Evolutionary conservation across 129 eudicot species (phyloP).

Genomic region (Chrysanthemum lavandulifolium): DNA sequence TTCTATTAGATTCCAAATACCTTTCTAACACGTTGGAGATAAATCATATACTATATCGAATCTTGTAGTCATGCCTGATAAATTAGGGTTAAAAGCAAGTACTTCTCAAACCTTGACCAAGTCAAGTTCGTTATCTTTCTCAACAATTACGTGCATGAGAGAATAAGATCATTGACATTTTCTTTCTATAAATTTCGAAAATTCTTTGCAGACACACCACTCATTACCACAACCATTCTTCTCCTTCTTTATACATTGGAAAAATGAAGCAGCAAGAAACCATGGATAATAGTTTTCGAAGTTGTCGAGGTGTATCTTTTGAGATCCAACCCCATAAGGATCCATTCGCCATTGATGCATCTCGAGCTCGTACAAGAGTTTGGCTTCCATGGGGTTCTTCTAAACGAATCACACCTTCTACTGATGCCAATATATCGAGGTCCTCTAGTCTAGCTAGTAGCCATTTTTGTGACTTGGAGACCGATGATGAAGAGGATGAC

Average conservation of each 20-base stretch:
- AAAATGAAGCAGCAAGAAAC: slow-evolving; percentile 29
- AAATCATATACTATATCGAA: too few species aligned
- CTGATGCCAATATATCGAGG: slow-evolving; percentile 23
- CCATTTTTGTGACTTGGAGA: slow-evolving; percentile 68
- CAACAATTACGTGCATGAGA: not conserved
- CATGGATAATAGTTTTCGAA: slow-evolving; percentile 52
- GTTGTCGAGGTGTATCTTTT: slow-evolving; percentile 72
- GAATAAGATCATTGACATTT: not conserved
- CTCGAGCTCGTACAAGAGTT: slow-evolving; percentile 24
- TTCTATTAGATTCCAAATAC: too few species aligned
- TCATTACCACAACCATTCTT: slow-evolving; percentile 2
- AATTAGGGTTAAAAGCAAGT: not conserved
- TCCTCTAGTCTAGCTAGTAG: slow-evolving; percentile 56
- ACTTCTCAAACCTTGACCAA: not conserved
- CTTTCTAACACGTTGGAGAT: too few species aligned
- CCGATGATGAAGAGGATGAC: slow-evolving; percentile 34
- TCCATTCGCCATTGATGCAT: slow-evolving; percentile 46
- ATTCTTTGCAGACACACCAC: not conserved
- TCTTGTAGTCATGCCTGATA: too few species aligned
- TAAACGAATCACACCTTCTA: slow-evolving; percentile 40
- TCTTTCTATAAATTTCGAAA: slow-evolving; percentile 15
- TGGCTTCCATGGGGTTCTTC: slow-evolving; percentile 55
- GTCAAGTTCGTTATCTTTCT: not conserved
- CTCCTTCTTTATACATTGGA: not conserved
- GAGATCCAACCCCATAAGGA: slow-evolving; percentile 61